Conservation (phyloP, 2,329 filamentous ascomycete genomes). For the Coleophoma crateriformis region DNA sequence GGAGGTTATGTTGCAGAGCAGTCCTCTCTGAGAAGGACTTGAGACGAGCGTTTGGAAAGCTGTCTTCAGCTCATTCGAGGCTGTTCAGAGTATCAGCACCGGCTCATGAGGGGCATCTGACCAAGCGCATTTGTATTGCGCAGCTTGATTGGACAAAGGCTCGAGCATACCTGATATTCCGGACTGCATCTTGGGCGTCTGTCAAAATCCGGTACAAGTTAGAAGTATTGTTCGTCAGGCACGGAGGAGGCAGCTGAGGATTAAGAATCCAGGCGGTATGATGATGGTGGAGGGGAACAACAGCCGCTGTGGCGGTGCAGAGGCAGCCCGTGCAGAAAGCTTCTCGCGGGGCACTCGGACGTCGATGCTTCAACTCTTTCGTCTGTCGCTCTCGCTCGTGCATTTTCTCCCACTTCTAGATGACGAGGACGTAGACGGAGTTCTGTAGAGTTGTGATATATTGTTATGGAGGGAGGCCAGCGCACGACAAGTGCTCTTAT, state of each 20-base stretch:
- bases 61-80: slow-evolving; percentile 70
- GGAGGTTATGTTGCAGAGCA: slow-evolving; percentile 64
- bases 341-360: slow-evolving; percentile 5
- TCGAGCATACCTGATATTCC: slow-evolving; percentile 61
- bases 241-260: too few relatives aligned
- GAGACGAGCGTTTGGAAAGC: slow-evolving; percentile 67
- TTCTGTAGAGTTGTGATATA: background rate
- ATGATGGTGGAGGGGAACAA: background rate
- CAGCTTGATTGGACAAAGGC: too few relatives aligned
- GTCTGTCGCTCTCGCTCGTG: background rate
- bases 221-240: too few relatives aligned
- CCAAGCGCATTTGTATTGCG: too few relatives aligned
- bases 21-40: slow-evolving; percentile 56
- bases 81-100: slow-evolving; percentile 33
- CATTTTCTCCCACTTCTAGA: background rate
- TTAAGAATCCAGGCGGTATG: background rate
- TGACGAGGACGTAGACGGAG: background rate
- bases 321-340: background rate
- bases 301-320: background rate
- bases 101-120: background rate
- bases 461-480: slow-evolving; percentile 19
- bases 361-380: background rate
- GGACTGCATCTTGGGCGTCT: slow-evolving; percentile 59
- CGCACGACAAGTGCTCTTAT: slow-evolving; percentile 19
- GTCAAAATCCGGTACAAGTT: background rate